A percentile compares a stretch with the other conserved stretches of the same genome.
Conservation (phyloP, 441 rosid species). For the Arabidopsis lyrata region DNA sequence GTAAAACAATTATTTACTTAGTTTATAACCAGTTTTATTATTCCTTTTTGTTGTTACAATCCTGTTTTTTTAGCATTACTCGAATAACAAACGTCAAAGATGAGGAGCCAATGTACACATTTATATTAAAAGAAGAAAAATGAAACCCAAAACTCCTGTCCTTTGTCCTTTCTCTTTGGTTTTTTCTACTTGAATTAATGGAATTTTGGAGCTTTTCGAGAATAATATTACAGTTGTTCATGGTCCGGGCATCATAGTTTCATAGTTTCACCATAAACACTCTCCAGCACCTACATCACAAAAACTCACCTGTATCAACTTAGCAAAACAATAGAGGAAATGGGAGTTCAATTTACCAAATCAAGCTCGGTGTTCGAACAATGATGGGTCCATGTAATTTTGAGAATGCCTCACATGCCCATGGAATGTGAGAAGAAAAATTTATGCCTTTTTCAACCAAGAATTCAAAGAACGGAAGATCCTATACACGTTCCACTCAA, state of each 20-base stretch:
- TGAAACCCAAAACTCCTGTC: too few species aligned
- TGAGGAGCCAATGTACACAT: too few species aligned
- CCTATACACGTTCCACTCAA: too few species aligned
- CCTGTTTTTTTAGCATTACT: too few species aligned
- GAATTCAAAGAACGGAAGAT: too few species aligned
- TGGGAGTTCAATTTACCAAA: conserved; percentile 57
- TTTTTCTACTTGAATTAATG: conserved; percentile 29
- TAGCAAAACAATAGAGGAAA: conserved; percentile 6
- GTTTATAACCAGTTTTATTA: too few species aligned
- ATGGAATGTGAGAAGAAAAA: conserved; percentile 64
- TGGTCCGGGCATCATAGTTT: conserved; percentile 93
- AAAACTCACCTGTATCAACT: conserved; percentile 19
- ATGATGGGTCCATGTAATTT: conserved; percentile 77
- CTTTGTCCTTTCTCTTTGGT: too few species aligned
- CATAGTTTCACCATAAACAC: conserved; percentile 90
- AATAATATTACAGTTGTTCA: conserved; percentile 80
- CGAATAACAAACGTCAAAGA: too few species aligned
- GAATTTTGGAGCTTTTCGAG: conserved; percentile 66
- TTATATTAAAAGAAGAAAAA: not conserved
- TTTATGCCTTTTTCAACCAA: too few species aligned
- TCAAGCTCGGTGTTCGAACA: conserved; percentile 66
- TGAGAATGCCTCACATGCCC: conserved; percentile 99
- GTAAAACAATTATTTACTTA: too few species aligned
- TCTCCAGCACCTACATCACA: conserved; percentile 90
- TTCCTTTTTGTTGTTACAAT: too few species aligned